Percentiles rank a stretch among this genome's conserved stretches.
These are phyloP conservation scores for Xylaria sp. DNA, from an alignment of 2,329 filamentous ascomycete genomes.

Conservation along the genomic window DNA sequence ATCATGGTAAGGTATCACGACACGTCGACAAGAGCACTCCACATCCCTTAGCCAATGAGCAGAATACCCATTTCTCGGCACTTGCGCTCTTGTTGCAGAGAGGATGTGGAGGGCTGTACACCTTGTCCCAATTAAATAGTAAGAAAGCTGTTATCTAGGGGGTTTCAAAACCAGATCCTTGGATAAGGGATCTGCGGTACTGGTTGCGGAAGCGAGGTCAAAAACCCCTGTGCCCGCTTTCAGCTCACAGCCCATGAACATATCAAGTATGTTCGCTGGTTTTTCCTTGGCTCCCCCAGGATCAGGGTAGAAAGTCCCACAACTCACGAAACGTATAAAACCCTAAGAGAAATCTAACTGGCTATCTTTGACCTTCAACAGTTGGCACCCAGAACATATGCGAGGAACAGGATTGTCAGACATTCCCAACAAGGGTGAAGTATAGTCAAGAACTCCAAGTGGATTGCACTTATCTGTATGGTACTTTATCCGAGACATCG, in stretches of 20 bases:
- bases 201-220: conserved; percentile 14
- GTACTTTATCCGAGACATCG: conserved; percentile 21
- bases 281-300: conserved; percentile 4
- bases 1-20: conserved; percentile 21
- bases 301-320: conserved; percentile 9
- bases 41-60: conserved; percentile 17
- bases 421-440: conserved; percentile 15
- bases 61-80: conserved; percentile 13
- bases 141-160: conserved; percentile 9
- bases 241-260: conserved; percentile 13
- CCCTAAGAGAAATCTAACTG: conserved; percentile 3
- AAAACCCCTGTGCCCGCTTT: conserved; percentile 20
- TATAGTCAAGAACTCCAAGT: conserved; percentile 11
- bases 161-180: conserved; percentile 25
- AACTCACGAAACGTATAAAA: conserved; percentile 11
- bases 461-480: conserved; percentile 3
- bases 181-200: conserved; percentile 23
- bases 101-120: conserved; percentile 14
- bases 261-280: conserved; percentile 3
- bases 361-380: conserved; percentile 6
- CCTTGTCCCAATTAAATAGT: conserved; percentile 10
- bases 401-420: not conserved
- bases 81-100: conserved; percentile 15
- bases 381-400: conserved; percentile 12
- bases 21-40: conserved; percentile 19